Conservation (phyloP, 192 early-diverging fungal genomes). For the Coemansia sp. region DNA sequence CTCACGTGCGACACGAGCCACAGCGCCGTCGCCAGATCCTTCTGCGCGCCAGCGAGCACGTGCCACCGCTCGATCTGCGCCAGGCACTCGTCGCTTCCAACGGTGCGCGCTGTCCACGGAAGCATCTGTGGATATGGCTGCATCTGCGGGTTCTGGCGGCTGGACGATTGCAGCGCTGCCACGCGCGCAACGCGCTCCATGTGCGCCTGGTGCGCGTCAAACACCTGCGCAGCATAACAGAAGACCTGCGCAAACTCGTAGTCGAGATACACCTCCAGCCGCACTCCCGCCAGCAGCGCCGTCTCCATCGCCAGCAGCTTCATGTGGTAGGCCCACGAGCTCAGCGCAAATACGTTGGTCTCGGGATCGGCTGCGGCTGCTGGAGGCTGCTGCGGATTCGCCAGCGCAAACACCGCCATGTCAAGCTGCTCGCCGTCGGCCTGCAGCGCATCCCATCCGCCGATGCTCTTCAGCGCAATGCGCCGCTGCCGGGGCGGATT, state of each 20-base stretch:
- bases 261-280: slow-evolving; percentile 28
- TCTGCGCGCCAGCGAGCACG: slow-evolving; percentile 14
- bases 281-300: slow-evolving; percentile 26
- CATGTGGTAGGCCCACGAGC: slow-evolving; percentile 53
- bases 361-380: slow-evolving; percentile 11
- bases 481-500: slow-evolving; percentile 39
- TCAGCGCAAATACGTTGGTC: slow-evolving; percentile 37
- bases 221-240: slow-evolving; percentile 30
- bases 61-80: slow-evolving; percentile 25
- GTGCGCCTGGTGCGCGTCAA: slow-evolving; percentile 35
- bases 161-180: background rate
- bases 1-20: slow-evolving; percentile 41
- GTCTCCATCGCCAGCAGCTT: slow-evolving; percentile 37
- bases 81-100: slow-evolving; percentile 2
- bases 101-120: background rate
- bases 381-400: slow-evolving; percentile 3
- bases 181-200: slow-evolving; percentile 20
- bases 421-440: slow-evolving; percentile 46
- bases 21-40: slow-evolving; percentile 31
- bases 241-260: slow-evolving; percentile 40
- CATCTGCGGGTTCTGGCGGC: background rate
- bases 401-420: slow-evolving; percentile 15
- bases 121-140: background rate
- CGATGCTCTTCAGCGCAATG: slow-evolving; percentile 30
- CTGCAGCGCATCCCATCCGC: slow-evolving; percentile 44